Percentiles rank a stretch among this genome's conserved stretches.
These are phyloP conservation scores for Pseudogymnoascus sp. DNA, from an alignment of 2,329 filamentous ascomycete genomes.

Conservation along the genomic window DNA sequence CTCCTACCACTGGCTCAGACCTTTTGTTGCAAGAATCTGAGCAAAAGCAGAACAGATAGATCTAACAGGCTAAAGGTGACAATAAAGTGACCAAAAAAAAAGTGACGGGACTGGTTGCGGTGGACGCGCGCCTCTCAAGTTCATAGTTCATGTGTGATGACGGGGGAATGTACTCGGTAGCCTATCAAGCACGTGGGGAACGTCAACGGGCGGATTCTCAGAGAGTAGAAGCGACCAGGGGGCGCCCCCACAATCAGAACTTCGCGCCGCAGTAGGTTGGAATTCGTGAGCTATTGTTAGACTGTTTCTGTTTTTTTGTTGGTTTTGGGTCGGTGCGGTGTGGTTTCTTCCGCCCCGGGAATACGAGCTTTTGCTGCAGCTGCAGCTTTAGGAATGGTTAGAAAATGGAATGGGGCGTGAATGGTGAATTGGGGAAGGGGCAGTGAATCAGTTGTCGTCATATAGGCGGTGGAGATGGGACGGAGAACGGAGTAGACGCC, in stretches of 20 bases:
- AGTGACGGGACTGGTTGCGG: neutral
- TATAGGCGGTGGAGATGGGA: neutral
- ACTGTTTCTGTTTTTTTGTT: neutral
- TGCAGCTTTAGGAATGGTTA: neutral
- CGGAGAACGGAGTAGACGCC: neutral
- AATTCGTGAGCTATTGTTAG: neutral
- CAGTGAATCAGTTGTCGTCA: neutral
- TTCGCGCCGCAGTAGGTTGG: neutral
- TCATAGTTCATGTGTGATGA: neutral
- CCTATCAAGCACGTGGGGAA: slow-evolving; percentile 1
- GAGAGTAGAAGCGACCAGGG: neutral
- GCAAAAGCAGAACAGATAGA: neutral
- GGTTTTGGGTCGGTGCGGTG: neutral
- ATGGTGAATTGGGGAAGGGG: neutral
- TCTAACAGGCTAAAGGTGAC: neutral
- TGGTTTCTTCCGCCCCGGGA: neutral
- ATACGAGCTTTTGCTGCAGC: neutral
- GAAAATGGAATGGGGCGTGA: too few species aligned
- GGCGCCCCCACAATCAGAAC: neutral
- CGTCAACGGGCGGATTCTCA: neutral
- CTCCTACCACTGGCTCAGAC: neutral
- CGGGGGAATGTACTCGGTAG: neutral
- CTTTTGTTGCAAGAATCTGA: neutral
- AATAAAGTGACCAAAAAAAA: neutral
- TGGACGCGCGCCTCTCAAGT: neutral